phyloP scores from a whole-genome alignment of 2,329 filamentous ascomycete species.

The Hymenoscyphus occultus region DNA sequence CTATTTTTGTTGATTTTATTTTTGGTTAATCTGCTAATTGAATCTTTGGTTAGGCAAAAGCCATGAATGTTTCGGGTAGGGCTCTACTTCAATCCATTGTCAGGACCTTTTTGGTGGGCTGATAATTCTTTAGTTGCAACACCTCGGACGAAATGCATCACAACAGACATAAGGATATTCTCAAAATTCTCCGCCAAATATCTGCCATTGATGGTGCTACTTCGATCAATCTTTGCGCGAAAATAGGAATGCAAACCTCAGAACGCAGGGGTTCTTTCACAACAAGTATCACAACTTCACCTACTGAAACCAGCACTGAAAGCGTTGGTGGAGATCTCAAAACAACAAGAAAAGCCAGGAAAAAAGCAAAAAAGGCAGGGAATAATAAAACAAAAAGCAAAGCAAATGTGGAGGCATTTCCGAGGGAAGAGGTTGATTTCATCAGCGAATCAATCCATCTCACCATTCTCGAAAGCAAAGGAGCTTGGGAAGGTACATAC shows the following conservation, averaged over 20 bases:
- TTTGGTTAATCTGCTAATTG: constrained; percentile 7
- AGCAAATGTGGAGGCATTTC: constrained; percentile 25
- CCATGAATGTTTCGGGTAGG: constrained; percentile 12
- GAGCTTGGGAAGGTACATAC: constrained; percentile 31
- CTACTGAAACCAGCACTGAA: constrained; percentile 26
- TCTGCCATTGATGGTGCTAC: constrained; percentile 24
- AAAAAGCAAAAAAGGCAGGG: constrained; percentile 29
- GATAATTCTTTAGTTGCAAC: constrained; percentile 27
- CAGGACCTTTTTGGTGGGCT: neutral
- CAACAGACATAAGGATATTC: constrained; percentile 34
- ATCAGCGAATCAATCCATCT: constrained; percentile 34
- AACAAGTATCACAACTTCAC: constrained; percentile 14
- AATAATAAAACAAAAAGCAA: constrained; percentile 15
- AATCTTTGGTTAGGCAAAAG: constrained; percentile 14
- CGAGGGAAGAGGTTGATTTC: constrained; percentile 29
- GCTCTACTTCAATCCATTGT: neutral
- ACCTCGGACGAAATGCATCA: constrained; percentile 35
- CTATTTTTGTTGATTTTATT: neutral
- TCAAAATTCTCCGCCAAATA: constrained; percentile 30
- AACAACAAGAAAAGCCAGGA: constrained; percentile 27
- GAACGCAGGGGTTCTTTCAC: constrained; percentile 12
- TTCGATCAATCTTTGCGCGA: constrained; percentile 9
- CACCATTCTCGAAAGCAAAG: constrained; percentile 30
- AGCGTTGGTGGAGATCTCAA: constrained; percentile 14
- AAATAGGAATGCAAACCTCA: neutral